Conservation (phyloP, 1,284 basidiomycete species). For the Phylloboletellus chloephorus region DNA sequence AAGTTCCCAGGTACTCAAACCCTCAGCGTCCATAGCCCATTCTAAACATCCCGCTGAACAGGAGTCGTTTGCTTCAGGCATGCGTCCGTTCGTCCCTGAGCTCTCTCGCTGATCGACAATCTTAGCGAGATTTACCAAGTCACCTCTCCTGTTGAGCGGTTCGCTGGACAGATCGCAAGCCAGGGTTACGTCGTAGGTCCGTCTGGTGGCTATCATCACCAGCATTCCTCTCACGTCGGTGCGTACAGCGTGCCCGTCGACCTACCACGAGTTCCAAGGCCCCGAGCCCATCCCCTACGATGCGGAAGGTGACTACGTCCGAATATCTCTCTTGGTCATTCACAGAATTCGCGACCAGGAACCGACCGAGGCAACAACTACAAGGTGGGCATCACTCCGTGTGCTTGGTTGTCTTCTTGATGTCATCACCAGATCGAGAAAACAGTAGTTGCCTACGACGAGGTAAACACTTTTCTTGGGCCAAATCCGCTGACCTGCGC, state of each 20-base stretch:
- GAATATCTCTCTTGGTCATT: neutral
- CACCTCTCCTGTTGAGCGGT: constrained; percentile 82
- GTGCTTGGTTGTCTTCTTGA: constrained; percentile 11
- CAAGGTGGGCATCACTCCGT: constrained; percentile 48
- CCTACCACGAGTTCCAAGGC: constrained; percentile 87
- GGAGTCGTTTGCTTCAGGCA: constrained; percentile 79
- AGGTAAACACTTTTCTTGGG: constrained; percentile 43
- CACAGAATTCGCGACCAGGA: constrained; percentile 27
- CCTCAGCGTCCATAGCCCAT: neutral
- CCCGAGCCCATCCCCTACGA: constrained; percentile 86
- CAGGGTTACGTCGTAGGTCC: constrained; percentile 77
- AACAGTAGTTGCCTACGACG: constrained; percentile 76
- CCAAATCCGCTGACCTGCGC: constrained; percentile 6
- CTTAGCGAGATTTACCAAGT: constrained; percentile 81
- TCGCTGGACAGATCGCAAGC: constrained; percentile 88
- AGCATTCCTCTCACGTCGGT: constrained; percentile 2
- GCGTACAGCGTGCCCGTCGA: constrained; percentile 65
- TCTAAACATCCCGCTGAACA: constrained; percentile 26
- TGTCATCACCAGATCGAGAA: constrained; percentile 65
- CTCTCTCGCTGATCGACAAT: constrained; percentile 3
- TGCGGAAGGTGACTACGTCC: constrained; percentile 52
- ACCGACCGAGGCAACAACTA: constrained; percentile 86
- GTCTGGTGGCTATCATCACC: constrained; percentile 18
- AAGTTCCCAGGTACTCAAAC: constrained; percentile 64
- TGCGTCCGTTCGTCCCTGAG: constrained; percentile 1